Evolutionary conservation across 768 basidiomycete genomes (phyloP), one percentile per base, ranked within the genome.

Genomic region (Tylopilus vinaceipallidus): DNA sequence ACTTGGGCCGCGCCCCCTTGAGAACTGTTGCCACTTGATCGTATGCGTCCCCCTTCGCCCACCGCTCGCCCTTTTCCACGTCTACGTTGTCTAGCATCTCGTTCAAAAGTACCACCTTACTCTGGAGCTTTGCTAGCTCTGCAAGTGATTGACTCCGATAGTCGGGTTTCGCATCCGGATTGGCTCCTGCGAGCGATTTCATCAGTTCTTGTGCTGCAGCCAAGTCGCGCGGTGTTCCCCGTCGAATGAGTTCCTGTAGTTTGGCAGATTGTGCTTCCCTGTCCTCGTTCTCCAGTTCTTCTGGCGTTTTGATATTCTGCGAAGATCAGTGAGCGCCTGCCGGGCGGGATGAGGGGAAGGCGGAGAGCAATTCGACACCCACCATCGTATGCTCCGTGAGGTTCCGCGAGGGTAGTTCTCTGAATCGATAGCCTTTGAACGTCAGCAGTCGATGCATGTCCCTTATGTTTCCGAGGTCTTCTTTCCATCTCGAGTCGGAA

Each of bases 21-120:
- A 97, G 80, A 33, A 95, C 84, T 1, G 81, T 72, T 0, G 95
- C 88, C 2, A 98, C 93, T 85, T 99, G 97, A 71, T 97, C 90
- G 59, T 98, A 99, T 2, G 83, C 94, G 67, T 99, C 97, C 4
- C 97, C 95, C 29, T 80, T 73, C 29, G 82, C 91, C 59, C 95
- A 91, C 51, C 73, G 75, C 71, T 98, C 95, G 3, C 88, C 81
- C 35, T 79, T 75, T 42, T 73, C 69, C 10, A 71, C 73, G 50
- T 91, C 87, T 17, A 89, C 87, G 60, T 98, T 98, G 55, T 98
- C 94, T 40, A 99, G 75, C 87, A 99, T 88, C 69, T 99, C 95
- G 60, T 95, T 97, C 32, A 98, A 74, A n/a, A 98, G 69, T 17
- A 98, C 84, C 44, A 97, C 93, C 67, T 98, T 95, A 65, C 86